A percentile compares a stretch with the other conserved stretches of the same genome.
Evolutionary conservation across 495 filamentous ascomycete genomes (phyloP).

Genomic region (Hypoxylon subgilvum): DNA sequence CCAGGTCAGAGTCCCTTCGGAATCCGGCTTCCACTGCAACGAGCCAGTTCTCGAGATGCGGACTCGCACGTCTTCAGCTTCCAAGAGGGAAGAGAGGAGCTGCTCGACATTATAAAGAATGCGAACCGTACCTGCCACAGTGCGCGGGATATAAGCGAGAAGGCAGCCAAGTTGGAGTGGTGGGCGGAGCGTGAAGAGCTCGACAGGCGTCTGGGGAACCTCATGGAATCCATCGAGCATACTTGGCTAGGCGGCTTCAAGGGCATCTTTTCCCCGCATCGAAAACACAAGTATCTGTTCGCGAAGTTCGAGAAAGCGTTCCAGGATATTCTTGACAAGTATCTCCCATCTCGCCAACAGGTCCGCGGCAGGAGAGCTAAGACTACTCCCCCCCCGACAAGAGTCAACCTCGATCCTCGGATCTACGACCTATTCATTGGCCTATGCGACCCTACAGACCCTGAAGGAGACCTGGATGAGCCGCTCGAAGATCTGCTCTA

Average conservation of each 20-base stretch:
- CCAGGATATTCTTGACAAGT: slow-evolving; percentile 78
- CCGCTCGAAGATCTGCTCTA: slow-evolving; percentile 87
- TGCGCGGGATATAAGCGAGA: slow-evolving; percentile 49
- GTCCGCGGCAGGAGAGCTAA: slow-evolving; percentile 55
- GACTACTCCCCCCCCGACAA: slow-evolving; percentile 49
- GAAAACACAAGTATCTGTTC: slow-evolving; percentile 64
- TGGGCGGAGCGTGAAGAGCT: slow-evolving; percentile 84
- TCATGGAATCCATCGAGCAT: slow-evolving; percentile 84
- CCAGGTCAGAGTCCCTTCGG: slow-evolving; percentile 77
- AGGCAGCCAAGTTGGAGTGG: slow-evolving; percentile 78
- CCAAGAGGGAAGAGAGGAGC: slow-evolving; percentile 72
- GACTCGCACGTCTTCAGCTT: slow-evolving; percentile 86
- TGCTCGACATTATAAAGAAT: slow-evolving; percentile 78
- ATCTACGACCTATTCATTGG: slow-evolving; percentile 89
- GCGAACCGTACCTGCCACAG: slow-evolving; percentile 81
- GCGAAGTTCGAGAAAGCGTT: slow-evolving; percentile 77
- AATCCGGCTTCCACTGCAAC: slow-evolving; percentile 78
- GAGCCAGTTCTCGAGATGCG: slow-evolving; percentile 78
- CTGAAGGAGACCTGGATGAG: slow-evolving; percentile 78
- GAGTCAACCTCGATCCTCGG: slow-evolving; percentile 71
- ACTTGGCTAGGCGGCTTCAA: slow-evolving; percentile 95
- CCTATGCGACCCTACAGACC: slow-evolving; percentile 71
- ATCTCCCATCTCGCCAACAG: slow-evolving; percentile 83
- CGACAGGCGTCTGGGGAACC: slow-evolving; percentile 74
- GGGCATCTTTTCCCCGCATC: slow-evolving; percentile 81